Percentiles rank a stretch among this genome's conserved stretches.
Conservation (phyloP, 2,329 filamentous ascomycete species). For the Diplodia mutila region DNA sequence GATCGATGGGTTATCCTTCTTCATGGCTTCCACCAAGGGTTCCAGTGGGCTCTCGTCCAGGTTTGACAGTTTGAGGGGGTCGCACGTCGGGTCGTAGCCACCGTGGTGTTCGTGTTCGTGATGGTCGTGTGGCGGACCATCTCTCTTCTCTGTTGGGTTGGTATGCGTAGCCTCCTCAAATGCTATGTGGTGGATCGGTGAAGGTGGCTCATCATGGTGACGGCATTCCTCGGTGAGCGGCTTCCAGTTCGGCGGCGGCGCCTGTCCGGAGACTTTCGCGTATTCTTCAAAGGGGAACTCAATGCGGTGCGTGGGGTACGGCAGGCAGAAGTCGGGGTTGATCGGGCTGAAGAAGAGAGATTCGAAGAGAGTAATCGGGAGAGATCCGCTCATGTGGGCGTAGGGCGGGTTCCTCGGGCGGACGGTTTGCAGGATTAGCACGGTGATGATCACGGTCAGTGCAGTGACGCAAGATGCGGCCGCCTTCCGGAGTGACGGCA, state of each 20-base stretch:
- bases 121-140: background rate
- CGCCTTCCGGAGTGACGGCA: slow-evolving; percentile 2
- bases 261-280: background rate
- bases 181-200: background rate
- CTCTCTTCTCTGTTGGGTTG: background rate
- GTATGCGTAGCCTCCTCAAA: background rate
- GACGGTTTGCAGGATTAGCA: slow-evolving; percentile 34
- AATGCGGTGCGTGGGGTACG: slow-evolving; percentile 1
- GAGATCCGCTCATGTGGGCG: slow-evolving; percentile 41
- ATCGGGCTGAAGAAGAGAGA: slow-evolving; percentile 25
- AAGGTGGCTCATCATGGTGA: background rate
- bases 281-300: slow-evolving; percentile 16
- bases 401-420: slow-evolving; percentile 42
- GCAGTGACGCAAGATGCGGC: slow-evolving; percentile 29
- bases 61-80: slow-evolving; percentile 46
- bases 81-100: slow-evolving; percentile 39
- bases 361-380: slow-evolving; percentile 41
- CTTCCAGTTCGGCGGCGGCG: slow-evolving; percentile 15
- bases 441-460: slow-evolving; percentile 27
- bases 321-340: slow-evolving; percentile 26
- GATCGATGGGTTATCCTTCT: slow-evolving; percentile 37
- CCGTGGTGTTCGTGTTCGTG: background rate
- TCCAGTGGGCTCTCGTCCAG: slow-evolving; percentile 38
- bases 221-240: slow-evolving; percentile 20
- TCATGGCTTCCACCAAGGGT: slow-evolving; percentile 37